phyloP scores from a whole-genome alignment of 345 rosid species.

The Diplotaxis tenuifolia region DNA sequence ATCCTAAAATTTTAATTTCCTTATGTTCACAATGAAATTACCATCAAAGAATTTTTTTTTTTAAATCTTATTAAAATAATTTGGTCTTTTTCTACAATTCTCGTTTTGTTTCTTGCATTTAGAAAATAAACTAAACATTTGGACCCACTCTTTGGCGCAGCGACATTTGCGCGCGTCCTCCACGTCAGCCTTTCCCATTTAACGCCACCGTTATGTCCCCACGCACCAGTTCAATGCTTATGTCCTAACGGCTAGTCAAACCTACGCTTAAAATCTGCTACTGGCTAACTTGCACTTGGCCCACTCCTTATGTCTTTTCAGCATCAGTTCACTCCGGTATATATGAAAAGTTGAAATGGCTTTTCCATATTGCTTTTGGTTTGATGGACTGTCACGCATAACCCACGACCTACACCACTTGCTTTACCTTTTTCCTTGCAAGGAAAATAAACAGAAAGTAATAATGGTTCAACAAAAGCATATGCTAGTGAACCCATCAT shows the following conservation, averaged over 20 bases:
- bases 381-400: constrained; percentile 36
- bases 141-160: constrained; percentile 32
- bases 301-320: constrained; percentile 11
- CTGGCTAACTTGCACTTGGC: constrained; percentile 23
- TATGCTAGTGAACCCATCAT: constrained; percentile 1
- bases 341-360: constrained; percentile 27
- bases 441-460: constrained; percentile 8
- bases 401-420: constrained; percentile 27
- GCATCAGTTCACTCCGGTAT: constrained; percentile 25
- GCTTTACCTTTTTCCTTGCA: neutral
- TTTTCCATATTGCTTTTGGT: constrained; percentile 17
- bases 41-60: neutral
- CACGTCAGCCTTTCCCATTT: constrained; percentile 58
- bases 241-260: constrained; percentile 33
- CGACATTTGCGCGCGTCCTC: constrained; percentile 82
- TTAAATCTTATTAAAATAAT: neutral
- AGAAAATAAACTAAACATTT: neutral
- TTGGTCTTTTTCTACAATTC: neutral
- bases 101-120: neutral
- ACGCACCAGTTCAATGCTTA: constrained; percentile 4
- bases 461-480: constrained; percentile 9
- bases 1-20: too few relatives aligned
- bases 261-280: neutral
- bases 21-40: neutral
- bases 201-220: constrained; percentile 8